A percentile compares a stretch with the other conserved stretches of the same genome.
phyloP scores from a whole-genome alignment of 495 filamentous ascomycete species.

The Annulohypoxylon maeteangense region DNA sequence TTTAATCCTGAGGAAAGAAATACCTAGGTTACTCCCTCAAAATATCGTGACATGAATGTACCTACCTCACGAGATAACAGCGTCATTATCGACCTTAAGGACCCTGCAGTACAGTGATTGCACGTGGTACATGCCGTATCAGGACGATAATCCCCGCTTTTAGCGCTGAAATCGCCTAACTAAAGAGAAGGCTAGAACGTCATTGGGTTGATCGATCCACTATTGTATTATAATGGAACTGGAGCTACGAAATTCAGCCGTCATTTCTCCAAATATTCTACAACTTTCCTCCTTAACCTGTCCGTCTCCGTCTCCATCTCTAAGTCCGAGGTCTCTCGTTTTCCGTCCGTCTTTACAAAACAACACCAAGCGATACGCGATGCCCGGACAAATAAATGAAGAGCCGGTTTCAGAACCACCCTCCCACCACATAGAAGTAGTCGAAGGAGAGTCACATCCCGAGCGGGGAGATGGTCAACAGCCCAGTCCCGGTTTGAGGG shows the following conservation, averaged over 20 bases:
- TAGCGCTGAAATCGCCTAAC: constrained; percentile 19
- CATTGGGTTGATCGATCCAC: constrained; percentile 31
- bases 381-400: constrained; percentile 52
- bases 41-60: constrained; percentile 18
- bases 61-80: constrained; percentile 6
- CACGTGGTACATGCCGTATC: constrained; percentile 34
- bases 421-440: constrained; percentile 56
- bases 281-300: constrained; percentile 38
- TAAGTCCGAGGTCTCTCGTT: constrained; percentile 31
- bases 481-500: constrained; percentile 55
- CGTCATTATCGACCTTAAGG: constrained; percentile 30
- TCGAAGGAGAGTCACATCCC: constrained; percentile 52
- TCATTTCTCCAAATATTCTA: constrained; percentile 43
- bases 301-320: constrained; percentile 31
- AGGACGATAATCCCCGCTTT: constrained; percentile 26
- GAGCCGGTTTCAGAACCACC: constrained; percentile 42
- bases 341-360: constrained; percentile 24
- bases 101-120: constrained; percentile 36
- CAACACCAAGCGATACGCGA: constrained; percentile 31
- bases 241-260: constrained; percentile 27
- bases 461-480: constrained; percentile 55
- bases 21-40: constrained; percentile 3
- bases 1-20: neutral
- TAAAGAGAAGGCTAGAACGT: constrained; percentile 29
- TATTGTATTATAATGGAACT: constrained; percentile 9